Evolutionary conservation across 179 eudicot species (phyloP).

Genomic region (Gypsophila paniculata): DNA sequence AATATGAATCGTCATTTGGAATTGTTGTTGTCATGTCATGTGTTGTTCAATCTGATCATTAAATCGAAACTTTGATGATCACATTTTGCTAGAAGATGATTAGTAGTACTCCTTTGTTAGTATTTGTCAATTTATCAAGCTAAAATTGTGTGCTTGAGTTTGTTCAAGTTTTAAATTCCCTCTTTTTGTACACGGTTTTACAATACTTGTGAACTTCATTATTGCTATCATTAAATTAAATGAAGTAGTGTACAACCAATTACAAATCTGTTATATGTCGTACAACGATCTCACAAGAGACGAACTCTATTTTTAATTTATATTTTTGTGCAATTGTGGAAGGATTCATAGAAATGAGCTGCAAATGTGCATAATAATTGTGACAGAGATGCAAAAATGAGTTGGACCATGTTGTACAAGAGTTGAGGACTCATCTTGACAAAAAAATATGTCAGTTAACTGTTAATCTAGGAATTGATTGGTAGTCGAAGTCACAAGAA

Average conservation of each 20-base stretch:
- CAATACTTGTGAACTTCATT: too few species aligned
- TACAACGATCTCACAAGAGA: too few species aligned
- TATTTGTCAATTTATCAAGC: constrained; percentile 12
- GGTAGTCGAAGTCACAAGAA: background rate
- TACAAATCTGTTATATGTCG: too few species aligned
- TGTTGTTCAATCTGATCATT: background rate
- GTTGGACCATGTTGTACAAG: background rate
- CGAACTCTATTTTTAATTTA: too few species aligned
- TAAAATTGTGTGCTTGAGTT: background rate
- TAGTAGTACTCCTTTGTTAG: background rate
- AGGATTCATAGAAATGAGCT: background rate
- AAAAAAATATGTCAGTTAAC: background rate
- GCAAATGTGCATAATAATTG: constrained; percentile 2
- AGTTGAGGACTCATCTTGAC: background rate
- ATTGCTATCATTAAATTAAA: too few species aligned
- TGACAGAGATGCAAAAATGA: background rate
- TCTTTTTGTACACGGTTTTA: too few species aligned
- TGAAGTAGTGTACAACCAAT: too few species aligned
- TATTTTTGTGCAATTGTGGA: background rate
- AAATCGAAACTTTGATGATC: background rate
- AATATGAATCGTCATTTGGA: background rate
- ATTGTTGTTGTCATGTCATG: background rate
- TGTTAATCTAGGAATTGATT: background rate
- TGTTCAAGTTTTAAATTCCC: background rate
- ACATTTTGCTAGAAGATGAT: background rate